Base-by-base conservation (phyloP, 306 rosid species). In the Ormosia emarginata region DNA sequence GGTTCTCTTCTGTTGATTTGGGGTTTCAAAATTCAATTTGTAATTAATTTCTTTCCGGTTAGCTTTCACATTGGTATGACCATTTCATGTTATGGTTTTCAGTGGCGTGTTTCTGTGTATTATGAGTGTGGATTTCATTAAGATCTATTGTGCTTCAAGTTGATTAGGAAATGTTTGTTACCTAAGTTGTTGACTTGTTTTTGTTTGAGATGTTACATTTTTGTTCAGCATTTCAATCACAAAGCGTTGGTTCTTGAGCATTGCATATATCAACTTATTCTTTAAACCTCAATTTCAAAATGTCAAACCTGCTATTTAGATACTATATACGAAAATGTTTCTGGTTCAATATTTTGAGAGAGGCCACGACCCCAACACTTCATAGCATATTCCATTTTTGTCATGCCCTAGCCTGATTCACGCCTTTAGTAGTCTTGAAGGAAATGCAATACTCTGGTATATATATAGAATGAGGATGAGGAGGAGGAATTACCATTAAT, bases 61-160 rank as follows among this genome's bases (percentile, higher is more conserved):
- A 32, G 63, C 9, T 49, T 30, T 33, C 36, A 18, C 43, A 33
- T 58, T 49, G 75, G 59, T 77, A 34, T 70, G 17, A 55, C 17
- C 18, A 29, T 75, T 84, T 79, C 29, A 33, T 52, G 67, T 58
- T 75, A 7, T 67, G 67, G 64, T 74, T 73, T 84, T 84, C 65
- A 59, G 50, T 78, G 74, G 57, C 56, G 8, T 57, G 65, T 47
- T 52, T 74, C 41, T 24, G 50, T 39, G 75, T 58, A 9, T 47
- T 12, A 0, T 15, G 66, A 32, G 17, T 59, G 41, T 66, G 55
- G 49, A 49, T 74, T 84, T 36, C 5, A 36, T 17, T 55, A 52
- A 70, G 88, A 90, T 87, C 89, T 81, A 46, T 34, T 78, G 65
- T 56, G 43, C 24, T 57, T 18, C 70, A 67, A 50, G 78, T 37